phyloP scores from a whole-genome alignment of 257 asterid species.

The Forsythia viridissima region DNA sequence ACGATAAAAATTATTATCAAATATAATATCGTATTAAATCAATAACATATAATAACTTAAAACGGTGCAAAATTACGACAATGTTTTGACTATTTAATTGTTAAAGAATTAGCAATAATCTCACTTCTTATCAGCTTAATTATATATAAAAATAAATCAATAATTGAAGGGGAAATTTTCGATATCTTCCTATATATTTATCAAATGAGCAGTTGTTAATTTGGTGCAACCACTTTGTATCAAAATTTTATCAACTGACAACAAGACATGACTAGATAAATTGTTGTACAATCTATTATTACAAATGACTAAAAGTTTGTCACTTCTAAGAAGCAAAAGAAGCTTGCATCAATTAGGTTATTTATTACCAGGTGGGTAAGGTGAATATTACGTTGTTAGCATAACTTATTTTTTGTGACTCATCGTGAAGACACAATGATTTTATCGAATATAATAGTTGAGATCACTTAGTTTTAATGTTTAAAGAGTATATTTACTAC shows the following conservation, averaged over 20 bases:
- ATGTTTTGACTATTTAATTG: background rate
- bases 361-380: background rate
- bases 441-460: no score
- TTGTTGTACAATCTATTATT: constrained; percentile 13
- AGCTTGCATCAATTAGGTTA: background rate
- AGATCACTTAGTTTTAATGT: no score
- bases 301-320: constrained; percentile 18
- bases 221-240: constrained; percentile 54
- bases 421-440: no score
- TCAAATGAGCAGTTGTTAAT: constrained; percentile 35
- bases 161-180: constrained; percentile 26
- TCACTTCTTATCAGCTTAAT: constrained; percentile 8
- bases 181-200: constrained; percentile 17
- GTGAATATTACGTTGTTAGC: background rate
- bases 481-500: no score
- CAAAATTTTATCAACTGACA: constrained; percentile 32
- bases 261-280: constrained; percentile 21
- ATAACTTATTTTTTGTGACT: background rate
- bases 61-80: no score
- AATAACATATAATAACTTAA: no score
- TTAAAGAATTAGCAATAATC: background rate
- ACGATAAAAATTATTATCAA: no score
- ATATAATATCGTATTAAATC: no score
- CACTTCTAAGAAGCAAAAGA: background rate
- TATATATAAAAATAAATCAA: constrained; percentile 15